These are phyloP conservation scores for Friedmanniomyces simplex DNA, from an alignment of 495 filamentous ascomycete genomes.

Conservation along the genomic window DNA sequence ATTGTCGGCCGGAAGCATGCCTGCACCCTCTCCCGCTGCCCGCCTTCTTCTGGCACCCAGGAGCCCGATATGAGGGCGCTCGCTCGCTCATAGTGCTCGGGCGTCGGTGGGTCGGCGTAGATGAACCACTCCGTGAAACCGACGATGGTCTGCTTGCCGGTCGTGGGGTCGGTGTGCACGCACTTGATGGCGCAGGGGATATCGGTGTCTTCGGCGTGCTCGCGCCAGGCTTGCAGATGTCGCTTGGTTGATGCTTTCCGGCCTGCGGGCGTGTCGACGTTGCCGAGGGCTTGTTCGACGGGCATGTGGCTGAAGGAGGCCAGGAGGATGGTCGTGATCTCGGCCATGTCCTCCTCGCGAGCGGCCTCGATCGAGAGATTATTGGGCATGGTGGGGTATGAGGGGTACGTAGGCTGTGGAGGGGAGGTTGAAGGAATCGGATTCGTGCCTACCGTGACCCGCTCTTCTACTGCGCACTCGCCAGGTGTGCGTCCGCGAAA, in stretches of 20 bases:
- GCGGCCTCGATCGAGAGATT: conserved; percentile 7
- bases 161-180: conserved; percentile 4
- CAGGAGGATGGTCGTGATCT: not conserved
- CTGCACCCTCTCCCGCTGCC: not conserved
- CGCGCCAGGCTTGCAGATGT: conserved; percentile 10
- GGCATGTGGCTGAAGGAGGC: conserved; percentile 3
- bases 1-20: not conserved
- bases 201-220: conserved; percentile 1
- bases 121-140: conserved; percentile 17
- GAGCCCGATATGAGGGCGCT: not conserved
- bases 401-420: too few relatives aligned
- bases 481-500: too few relatives aligned
- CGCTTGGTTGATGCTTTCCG: conserved; percentile 4
- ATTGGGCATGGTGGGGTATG: not conserved
- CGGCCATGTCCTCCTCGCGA: conserved; percentile 9
- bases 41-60: conserved; percentile 9
- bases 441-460: not conserved
- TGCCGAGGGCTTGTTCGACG: conserved; percentile 9
- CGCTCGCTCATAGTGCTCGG: not conserved
- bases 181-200: conserved; percentile 8
- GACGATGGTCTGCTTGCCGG: conserved; percentile 5
- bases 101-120: conserved; percentile 5
- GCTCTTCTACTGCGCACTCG: too few relatives aligned
- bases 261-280: conserved; percentile 5
- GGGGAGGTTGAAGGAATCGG: not conserved